Conservation (phyloP, 2,329 filamentous ascomycete genomes). For the Monosporascus cannonballus region DNA sequence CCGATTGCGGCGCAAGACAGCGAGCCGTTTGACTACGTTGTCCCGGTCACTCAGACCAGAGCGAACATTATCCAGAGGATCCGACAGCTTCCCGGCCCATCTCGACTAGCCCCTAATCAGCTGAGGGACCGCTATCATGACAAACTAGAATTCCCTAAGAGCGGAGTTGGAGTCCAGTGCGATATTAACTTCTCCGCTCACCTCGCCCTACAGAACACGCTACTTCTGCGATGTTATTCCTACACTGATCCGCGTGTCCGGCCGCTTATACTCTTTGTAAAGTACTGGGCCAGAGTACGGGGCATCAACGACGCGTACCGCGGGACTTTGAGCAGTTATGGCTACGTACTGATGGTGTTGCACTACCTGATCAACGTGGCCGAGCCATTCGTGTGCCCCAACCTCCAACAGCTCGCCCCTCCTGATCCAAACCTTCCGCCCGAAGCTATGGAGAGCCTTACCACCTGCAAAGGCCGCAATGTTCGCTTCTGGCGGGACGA, state of each 20-base stretch:
- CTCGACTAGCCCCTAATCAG: constrained; percentile 43
- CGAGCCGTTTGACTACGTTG: constrained; percentile 24
- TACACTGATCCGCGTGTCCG: constrained; percentile 71
- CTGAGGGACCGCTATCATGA: constrained; percentile 49
- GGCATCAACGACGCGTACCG: constrained; percentile 83
- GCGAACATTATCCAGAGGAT: constrained; percentile 35
- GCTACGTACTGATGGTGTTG: constrained; percentile 86
- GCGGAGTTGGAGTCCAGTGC: constrained; percentile 74
- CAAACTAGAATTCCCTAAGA: constrained; percentile 70
- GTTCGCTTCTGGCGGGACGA: constrained; percentile 77
- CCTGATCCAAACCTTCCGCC: constrained; percentile 31
- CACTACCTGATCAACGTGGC: constrained; percentile 85
- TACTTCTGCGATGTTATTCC: constrained; percentile 77
- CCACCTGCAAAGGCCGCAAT: constrained; percentile 56
- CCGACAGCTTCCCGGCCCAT: constrained; percentile 40
- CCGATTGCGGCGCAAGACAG: constrained; percentile 10
- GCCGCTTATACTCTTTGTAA: constrained; percentile 77
- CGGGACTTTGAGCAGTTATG: constrained; percentile 82
- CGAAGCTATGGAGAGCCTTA: constrained; percentile 31
- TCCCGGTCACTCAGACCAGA: constrained; percentile 31
- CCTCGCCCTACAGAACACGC: constrained; percentile 77
- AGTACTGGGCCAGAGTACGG: constrained; percentile 81
- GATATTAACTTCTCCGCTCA: constrained; percentile 90
- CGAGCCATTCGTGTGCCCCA: constrained; percentile 75
- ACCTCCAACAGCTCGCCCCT: constrained; percentile 59